phyloP scores from a whole-genome alignment of 163 green algal genomes.

The Scenedesmus sp. region DNA sequence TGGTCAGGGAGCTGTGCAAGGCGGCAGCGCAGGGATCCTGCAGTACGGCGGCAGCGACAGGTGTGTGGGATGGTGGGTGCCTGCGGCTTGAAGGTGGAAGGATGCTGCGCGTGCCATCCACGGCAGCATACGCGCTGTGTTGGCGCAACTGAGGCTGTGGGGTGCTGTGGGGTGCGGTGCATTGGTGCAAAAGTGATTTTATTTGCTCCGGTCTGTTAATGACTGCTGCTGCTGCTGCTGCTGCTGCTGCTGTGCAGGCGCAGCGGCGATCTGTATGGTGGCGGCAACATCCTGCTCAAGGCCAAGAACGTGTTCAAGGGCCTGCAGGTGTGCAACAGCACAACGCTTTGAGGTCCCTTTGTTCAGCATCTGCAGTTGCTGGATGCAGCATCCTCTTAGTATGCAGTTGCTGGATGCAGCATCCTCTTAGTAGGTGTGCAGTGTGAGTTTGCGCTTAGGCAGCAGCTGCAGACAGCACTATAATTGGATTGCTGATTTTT shows the following conservation, averaged over 20 bases:
- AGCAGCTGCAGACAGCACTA: too few species aligned
- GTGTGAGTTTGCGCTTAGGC: too few species aligned
- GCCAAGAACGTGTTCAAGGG: constrained; percentile 77
- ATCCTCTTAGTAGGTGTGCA: too few species aligned
- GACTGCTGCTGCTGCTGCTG: not conserved
- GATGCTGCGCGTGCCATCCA: not conserved
- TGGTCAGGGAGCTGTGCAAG: too few species aligned
- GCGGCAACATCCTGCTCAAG: constrained; percentile 86
- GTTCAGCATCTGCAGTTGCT: not conserved
- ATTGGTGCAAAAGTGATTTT: not conserved
- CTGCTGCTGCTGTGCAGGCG: constrained; percentile 54
- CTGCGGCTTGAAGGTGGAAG: not conserved
- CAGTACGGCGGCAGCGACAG: constrained; percentile 62
- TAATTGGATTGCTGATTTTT: too few species aligned
- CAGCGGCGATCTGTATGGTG: constrained; percentile 92
- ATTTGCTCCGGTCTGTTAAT: not conserved
- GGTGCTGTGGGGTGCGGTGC: not conserved
- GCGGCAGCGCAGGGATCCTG: constrained; percentile 82
- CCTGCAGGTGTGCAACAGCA: constrained; percentile 68
- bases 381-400: too few species aligned
- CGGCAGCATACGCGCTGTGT: too few species aligned
- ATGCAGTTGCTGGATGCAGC: too few species aligned
- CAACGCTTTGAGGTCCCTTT: not conserved
- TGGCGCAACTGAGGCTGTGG: too few species aligned
- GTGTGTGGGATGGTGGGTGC: constrained; percentile 12